These are phyloP conservation scores for Dissophora globulifera DNA, from an alignment of 192 early-diverging fungal genomes.

Conservation along the genomic window DNA sequence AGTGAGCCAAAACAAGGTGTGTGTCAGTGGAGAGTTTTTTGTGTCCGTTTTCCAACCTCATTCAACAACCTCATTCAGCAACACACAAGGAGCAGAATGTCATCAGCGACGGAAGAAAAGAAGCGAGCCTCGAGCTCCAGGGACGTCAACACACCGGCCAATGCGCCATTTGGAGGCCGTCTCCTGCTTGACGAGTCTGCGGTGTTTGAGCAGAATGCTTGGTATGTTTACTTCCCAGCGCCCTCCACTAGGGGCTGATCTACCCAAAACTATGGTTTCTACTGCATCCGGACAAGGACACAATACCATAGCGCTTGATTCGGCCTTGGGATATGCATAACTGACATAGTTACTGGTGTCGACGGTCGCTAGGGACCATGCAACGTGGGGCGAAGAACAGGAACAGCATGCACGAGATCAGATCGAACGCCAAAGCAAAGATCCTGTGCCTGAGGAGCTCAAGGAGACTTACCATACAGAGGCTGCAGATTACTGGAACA, in stretches of 20 bases:
- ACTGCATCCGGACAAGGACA: too few relatives aligned
- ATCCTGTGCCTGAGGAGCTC: slow-evolving; percentile 72
- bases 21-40: too few relatives aligned
- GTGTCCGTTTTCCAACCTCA: too few relatives aligned
- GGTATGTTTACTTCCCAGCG: slow-evolving; percentile 5
- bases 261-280: too few relatives aligned
- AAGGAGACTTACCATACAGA: slow-evolving; percentile 60
- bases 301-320: background rate
- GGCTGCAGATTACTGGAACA: slow-evolving; percentile 76
- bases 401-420: slow-evolving; percentile 78
- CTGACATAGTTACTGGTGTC: too few relatives aligned
- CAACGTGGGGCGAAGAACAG: slow-evolving; percentile 88
- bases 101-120: slow-evolving; percentile 12
- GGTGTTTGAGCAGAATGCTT: slow-evolving; percentile 50
- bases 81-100: background rate
- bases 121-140: slow-evolving; percentile 43
- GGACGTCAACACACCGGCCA: slow-evolving; percentile 35
- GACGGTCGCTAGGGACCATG: slow-evolving; percentile 83
- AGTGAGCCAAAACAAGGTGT: too few relatives aligned
- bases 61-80: background rate
- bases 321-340: background rate
- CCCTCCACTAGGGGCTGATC: too few relatives aligned
- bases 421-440: slow-evolving; percentile 76
- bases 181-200: slow-evolving; percentile 39
- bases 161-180: slow-evolving; percentile 35